These are phyloP conservation scores for Mucor circinelloides DNA, from an alignment of 371 early-diverging fungal species.

Conservation along the genomic window DNA sequence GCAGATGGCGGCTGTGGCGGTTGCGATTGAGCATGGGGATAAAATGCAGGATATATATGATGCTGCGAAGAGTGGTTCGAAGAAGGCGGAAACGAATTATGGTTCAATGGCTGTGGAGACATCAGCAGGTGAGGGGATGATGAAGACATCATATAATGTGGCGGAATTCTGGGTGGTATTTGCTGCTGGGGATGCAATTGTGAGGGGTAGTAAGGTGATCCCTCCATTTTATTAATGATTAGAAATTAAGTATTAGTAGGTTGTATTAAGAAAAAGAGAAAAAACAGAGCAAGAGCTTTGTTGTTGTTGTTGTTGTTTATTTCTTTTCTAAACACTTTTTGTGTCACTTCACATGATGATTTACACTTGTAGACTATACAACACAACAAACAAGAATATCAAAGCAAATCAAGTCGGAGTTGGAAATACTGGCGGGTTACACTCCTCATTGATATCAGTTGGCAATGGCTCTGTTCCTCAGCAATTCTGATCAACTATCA, in stretches of 20 bases:
- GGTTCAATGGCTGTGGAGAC: neutral
- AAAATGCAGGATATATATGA: neutral
- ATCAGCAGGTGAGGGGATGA: conserved; percentile 1
- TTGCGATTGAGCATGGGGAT: neutral
- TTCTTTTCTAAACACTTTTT: neutral
- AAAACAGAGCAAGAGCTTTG: neutral
- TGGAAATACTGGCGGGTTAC: neutral
- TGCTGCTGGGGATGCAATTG: neutral
- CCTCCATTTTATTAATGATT: neutral
- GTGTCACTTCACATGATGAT: conserved; percentile 4
- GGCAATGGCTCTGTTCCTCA: too few relatives aligned
- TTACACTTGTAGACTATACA: neutral
- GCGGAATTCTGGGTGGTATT: neutral
- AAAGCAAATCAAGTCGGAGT: neutral
- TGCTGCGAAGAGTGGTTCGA: neutral
- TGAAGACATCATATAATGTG: neutral
- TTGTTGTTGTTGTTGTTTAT: conserved; percentile 3
- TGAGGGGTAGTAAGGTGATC: neutral
- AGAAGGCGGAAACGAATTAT: neutral
- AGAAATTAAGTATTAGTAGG: neutral
- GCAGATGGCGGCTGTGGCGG: neutral
- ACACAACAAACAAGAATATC: neutral
- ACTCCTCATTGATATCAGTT: too few relatives aligned
- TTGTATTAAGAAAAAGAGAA: neutral
- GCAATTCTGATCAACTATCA: too few relatives aligned